Base-by-base conservation (phyloP, 306 rosid species). In the Quercus parvula region DNA sequence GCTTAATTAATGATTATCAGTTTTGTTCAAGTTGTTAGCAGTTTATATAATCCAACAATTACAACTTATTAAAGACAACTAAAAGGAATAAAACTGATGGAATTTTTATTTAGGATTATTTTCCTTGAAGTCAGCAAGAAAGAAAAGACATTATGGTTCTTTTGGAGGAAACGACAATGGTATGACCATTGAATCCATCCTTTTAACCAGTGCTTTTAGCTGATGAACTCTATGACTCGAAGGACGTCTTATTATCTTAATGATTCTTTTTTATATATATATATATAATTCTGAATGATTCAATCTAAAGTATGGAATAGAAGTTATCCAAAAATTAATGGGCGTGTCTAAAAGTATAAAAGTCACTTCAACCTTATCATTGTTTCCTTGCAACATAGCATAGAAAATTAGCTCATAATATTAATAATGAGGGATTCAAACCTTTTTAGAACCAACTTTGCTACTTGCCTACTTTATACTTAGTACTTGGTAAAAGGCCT, bases 311-410 rank as follows among this genome's bases (percentile, higher is more conserved):
- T 28, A 31, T 49, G 17, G 4, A 10, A 10, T 12, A 49, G 54
- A 49, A 49, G 54, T 49, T 49, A 12, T 49, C 54, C 54, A 49
- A 11, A 49, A 49, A 49, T 49, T 2, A 59, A 13, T 20, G 28
- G 46, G 83, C 77, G 70, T 73, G 19, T 49, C 17, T 49, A 49
- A 44, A 38, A 5, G 4, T 76, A 56, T 58, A 87, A 87, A 83
- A 87, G 84, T 31, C 27, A 58, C 78, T 74, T 82, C 75, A 77
- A n/a, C 74, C 83, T 69, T 79, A 81, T 84, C 74, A 79, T 79
- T 63, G 79, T 56, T 69, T 87, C 71, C 82, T 79, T 81, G 49
- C 56, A 46, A 52, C 28, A 49, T 57, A 76, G 63, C 84, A 72
- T 51, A 52, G 35, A 57, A 66, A 56, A 67, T 75, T 72, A 33